Evolutionary conservation across 768 basidiomycete genomes (phyloP).

Genomic region (Tubosaeta sp.): DNA sequence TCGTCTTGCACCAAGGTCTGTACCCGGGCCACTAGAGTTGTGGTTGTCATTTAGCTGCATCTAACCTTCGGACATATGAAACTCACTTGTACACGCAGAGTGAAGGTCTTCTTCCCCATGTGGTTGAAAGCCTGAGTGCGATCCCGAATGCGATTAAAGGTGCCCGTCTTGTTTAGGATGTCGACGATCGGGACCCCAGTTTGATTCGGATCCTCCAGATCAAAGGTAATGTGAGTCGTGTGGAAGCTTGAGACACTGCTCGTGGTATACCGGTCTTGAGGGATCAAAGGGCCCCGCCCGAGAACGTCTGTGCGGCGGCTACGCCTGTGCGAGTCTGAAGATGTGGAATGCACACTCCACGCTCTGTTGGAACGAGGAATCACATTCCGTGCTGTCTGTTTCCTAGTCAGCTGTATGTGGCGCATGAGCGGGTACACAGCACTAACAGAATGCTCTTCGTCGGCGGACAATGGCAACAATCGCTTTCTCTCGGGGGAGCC

Average conservation of each 20-base stretch:
- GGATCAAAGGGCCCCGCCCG: conserved; percentile 21
- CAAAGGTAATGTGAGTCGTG: conserved; percentile 46
- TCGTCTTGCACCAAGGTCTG: conserved; percentile 66
- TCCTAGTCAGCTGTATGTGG: conserved; percentile 15
- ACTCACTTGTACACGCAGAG: conserved; percentile 66
- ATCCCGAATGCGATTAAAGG: conserved; percentile 46
- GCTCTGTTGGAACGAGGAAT: conserved; percentile 13
- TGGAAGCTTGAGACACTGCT: conserved; percentile 8
- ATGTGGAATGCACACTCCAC: conserved; percentile 8
- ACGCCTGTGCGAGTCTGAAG: conserved; percentile 1
- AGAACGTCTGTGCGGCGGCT: conserved; percentile 1
- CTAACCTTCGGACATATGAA: not conserved
- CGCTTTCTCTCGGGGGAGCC: conserved; percentile 22
- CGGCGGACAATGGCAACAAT: conserved; percentile 1
- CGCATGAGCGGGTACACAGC: conserved; percentile 3
- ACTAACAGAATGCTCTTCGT: conserved; percentile 11
- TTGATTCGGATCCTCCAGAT: conserved; percentile 47
- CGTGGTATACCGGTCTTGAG: conserved; percentile 22
- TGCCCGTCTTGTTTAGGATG: conserved; percentile 47
- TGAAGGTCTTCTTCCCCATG: conserved; percentile 69
- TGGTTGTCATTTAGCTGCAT: not conserved
- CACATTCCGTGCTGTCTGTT: conserved; percentile 18
- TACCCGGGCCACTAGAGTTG: conserved; percentile 74
- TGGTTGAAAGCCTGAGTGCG: conserved; percentile 56
- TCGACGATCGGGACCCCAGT: conserved; percentile 60